phyloP scores from a whole-genome alignment of 2,329 filamentous ascomycete species.

The Aspergillus ruber region DNA sequence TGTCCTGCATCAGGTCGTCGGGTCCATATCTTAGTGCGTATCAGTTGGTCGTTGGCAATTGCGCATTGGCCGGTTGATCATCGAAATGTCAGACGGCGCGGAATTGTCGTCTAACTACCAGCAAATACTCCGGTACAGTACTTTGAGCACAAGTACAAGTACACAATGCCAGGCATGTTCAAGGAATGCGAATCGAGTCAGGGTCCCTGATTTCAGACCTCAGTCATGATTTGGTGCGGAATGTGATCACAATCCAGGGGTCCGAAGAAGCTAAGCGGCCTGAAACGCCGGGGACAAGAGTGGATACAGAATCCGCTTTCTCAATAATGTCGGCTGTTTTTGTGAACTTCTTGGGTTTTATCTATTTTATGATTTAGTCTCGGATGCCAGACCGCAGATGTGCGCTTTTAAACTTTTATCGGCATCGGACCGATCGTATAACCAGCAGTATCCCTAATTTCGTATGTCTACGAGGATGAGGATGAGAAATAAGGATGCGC shows the following conservation, averaged over 20 bases:
- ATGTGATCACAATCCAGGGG: not conserved
- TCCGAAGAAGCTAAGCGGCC: not conserved
- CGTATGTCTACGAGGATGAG: conserved; percentile 1
- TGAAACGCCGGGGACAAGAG: not conserved
- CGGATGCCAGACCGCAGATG: not conserved
- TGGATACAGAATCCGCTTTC: not conserved
- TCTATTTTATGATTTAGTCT: not conserved
- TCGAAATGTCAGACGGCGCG: not conserved
- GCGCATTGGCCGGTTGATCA: not conserved
- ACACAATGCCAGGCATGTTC: not conserved
- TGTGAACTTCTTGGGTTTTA: not conserved
- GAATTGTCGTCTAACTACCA: not conserved
- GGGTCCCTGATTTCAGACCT: not conserved
- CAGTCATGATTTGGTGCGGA: not conserved
- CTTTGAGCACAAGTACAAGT: too few species aligned
- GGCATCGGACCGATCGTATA: not conserved
- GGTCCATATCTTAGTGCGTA: not conserved
- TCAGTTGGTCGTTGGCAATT: not conserved
- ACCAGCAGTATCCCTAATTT: not conserved
- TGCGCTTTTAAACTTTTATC: not conserved
- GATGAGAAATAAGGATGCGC: conserved; percentile 32
- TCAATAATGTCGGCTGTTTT: not conserved
- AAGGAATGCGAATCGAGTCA: not conserved
- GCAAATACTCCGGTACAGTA: not conserved
- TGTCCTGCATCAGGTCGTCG: not conserved